Evolutionary conservation across 768 basidiomycete species (phyloP).

Genomic region (Termitomyces sp.): DNA sequence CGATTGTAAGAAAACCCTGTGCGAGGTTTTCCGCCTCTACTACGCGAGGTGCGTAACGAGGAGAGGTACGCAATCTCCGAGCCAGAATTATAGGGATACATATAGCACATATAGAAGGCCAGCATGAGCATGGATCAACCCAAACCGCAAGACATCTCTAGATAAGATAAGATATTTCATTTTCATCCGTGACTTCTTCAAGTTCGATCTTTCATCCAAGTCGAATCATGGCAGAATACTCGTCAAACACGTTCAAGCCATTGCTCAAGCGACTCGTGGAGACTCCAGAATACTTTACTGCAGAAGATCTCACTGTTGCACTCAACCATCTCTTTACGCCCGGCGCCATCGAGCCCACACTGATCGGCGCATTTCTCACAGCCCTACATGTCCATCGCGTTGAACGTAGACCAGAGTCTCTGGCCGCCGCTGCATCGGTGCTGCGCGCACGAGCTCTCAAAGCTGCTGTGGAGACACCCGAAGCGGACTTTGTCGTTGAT

Average conservation of each 20-base stretch:
- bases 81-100: too few relatives aligned
- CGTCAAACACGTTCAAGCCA: conserved; percentile 59
- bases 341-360: conserved; percentile 57
- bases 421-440: conserved; percentile 77
- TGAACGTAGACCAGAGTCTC: conserved; percentile 70
- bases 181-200: background rate
- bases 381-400: conserved; percentile 79
- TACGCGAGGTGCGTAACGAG: too few relatives aligned
- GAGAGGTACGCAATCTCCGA: too few relatives aligned
- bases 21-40: too few relatives aligned
- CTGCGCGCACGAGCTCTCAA: conserved; percentile 66
- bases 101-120: too few relatives aligned
- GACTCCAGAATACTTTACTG: conserved; percentile 78
- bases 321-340: conserved; percentile 75
- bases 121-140: too few relatives aligned
- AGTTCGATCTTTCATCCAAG: background rate
- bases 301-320: conserved; percentile 67
- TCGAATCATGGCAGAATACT: conserved; percentile 23
- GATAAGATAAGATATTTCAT: background rate
- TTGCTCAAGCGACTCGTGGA: conserved; percentile 75
- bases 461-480: conserved; percentile 52
- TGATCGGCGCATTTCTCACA: conserved; percentile 88
- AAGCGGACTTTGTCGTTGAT: conserved; percentile 67
- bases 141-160: too few relatives aligned
- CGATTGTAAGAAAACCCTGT: too few relatives aligned